Evolutionary conservation across 306 rosid species (phyloP).

Genomic region (Boehmeria nivea): DNA sequence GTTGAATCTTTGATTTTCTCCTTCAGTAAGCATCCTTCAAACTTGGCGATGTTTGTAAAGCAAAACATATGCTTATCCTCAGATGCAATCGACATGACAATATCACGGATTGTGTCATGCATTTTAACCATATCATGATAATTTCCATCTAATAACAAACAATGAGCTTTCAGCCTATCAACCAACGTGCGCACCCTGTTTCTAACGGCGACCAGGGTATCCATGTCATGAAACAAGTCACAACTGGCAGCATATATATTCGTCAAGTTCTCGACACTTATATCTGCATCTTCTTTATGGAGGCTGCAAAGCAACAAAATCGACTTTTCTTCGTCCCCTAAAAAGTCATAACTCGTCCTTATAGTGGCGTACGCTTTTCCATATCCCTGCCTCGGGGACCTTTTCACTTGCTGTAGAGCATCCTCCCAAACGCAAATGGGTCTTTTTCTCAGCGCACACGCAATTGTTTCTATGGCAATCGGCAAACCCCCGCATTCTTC

Average conservation of each 20-base stretch:
- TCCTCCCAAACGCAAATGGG: not conserved
- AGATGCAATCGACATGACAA: constrained; percentile 4
- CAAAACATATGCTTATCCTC: not conserved
- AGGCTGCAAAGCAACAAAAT: not conserved
- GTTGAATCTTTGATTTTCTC: not conserved
- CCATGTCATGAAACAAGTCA: not conserved
- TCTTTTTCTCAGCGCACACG: not conserved
- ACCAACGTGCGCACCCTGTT: constrained; percentile 12
- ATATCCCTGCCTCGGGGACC: not conserved
- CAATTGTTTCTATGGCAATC: not conserved
- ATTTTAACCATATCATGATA: not conserved
- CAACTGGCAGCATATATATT: not conserved
- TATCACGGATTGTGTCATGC: constrained; percentile 17
- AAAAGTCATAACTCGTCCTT: not conserved
- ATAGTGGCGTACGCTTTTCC: not conserved
- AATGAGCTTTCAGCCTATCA: constrained; percentile 7
- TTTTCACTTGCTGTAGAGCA: not conserved
- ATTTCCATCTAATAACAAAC: not conserved
- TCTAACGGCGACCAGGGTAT: not conserved
- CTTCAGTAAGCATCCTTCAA: not conserved
- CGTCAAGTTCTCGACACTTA: not conserved
- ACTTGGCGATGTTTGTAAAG: not conserved
- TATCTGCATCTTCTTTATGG: not conserved
- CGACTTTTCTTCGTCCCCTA: not conserved
- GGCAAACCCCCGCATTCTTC: not conserved